phyloP scores from a whole-genome alignment of 1,284 basidiomycete species.

The Tranzscheliella williamsii region DNA sequence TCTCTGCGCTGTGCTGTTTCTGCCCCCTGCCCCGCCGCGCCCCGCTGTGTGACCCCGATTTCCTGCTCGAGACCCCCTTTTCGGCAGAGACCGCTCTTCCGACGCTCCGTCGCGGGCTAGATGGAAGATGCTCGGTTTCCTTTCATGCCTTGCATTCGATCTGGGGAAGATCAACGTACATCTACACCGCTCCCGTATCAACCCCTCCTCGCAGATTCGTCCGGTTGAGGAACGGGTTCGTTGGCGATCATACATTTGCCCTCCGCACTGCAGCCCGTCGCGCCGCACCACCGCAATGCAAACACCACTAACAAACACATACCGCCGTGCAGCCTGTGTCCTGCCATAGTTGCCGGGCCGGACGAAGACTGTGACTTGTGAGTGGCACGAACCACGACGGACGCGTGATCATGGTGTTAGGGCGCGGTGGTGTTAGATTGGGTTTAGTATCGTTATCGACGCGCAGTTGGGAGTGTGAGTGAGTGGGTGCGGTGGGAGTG shows the following conservation, averaged over 20 bases:
- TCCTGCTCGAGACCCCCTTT: neutral
- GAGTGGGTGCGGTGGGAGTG: too few species aligned
- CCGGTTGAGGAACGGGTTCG: conserved; percentile 1
- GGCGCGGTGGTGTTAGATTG: too few species aligned
- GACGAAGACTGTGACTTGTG: too few species aligned
- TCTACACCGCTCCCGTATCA: neutral
- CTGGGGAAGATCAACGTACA: conserved; percentile 1
- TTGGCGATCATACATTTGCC: neutral
- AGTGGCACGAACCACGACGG: too few species aligned
- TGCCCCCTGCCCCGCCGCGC: neutral
- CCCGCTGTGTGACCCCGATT: neutral
- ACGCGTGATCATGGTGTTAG: too few species aligned
- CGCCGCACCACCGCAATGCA: too few species aligned
- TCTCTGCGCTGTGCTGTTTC: neutral
- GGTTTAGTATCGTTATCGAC: too few species aligned
- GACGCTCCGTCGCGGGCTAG: neutral
- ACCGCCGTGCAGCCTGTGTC: too few species aligned
- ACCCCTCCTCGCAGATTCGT: neutral
- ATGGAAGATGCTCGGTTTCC: conserved; percentile 4
- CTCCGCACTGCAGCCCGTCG: too few species aligned
- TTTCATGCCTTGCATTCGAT: neutral
- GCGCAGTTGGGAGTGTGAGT: too few species aligned
- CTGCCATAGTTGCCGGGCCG: too few species aligned
- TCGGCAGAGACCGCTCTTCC: conserved; percentile 3
- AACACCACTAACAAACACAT: too few species aligned